These are phyloP conservation scores for Fusarium subtropicale DNA, from an alignment of 2,329 filamentous ascomycete genomes.

Conservation along the genomic window DNA sequence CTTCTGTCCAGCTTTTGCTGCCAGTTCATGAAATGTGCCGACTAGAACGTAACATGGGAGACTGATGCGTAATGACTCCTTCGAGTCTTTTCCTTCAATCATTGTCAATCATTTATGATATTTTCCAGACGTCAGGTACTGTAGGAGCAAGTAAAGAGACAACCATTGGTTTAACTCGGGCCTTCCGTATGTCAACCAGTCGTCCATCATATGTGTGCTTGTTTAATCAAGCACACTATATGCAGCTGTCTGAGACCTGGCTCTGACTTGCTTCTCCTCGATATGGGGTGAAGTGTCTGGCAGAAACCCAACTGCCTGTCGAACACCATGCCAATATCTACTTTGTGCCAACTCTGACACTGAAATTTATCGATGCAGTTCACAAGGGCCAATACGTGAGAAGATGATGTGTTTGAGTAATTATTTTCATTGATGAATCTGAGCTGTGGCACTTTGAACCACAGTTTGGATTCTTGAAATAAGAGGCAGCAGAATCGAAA, in stretches of 20 bases:
- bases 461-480: conserved; percentile 12
- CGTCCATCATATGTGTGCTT: background rate
- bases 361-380: background rate
- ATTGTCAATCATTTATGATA: background rate
- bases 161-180: background rate
- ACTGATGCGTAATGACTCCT: background rate
- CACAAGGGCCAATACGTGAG: background rate
- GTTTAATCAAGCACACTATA: background rate
- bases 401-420: conserved; percentile 7
- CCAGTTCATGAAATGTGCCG: conserved; percentile 22
- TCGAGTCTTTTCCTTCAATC: background rate
- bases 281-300: background rate
- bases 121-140: background rate
- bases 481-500: conserved; percentile 3
- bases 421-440: conserved; percentile 13
- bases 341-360: background rate
- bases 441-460: background rate
- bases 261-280: conserved; percentile 2
- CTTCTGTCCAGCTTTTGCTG: background rate
- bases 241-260: conserved; percentile 1
- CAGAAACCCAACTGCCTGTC: background rate
- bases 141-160: background rate
- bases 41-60: background rate
- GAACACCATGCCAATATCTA: background rate
- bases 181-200: background rate